phyloP scores from a whole-genome alignment of 768 basidiomycete species.

The Panaeolus cyanescens region DNA sequence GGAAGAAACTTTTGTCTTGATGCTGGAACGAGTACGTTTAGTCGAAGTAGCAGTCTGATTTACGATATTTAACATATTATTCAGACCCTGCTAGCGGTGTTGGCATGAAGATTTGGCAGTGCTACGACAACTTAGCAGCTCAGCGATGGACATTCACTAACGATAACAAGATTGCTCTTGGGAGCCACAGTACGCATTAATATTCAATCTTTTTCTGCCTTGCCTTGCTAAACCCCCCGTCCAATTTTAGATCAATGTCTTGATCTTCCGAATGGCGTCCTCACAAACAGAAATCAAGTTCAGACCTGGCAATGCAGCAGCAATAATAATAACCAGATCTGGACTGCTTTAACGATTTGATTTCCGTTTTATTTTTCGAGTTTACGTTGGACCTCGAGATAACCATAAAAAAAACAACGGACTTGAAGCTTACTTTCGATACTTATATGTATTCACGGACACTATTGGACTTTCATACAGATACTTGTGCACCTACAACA shows the following conservation, averaged over 20 bases:
- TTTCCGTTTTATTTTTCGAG: too few species aligned
- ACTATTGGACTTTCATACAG: too few species aligned
- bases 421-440: too few species aligned
- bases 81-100: slow-evolving; percentile 24
- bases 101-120: slow-evolving; percentile 33
- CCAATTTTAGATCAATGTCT: slow-evolving; percentile 25
- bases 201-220: too few species aligned
- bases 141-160: slow-evolving; percentile 30
- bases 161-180: slow-evolving; percentile 25
- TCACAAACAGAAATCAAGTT: slow-evolving; percentile 24
- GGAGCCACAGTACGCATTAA: slow-evolving; percentile 11
- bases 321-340: slow-evolving; percentile 27
- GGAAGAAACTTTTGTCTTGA: slow-evolving; percentile 34
- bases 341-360: slow-evolving; percentile 12
- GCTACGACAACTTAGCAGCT: slow-evolving; percentile 26
- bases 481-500: too few species aligned
- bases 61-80: too few species aligned
- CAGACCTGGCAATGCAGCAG: slow-evolving; percentile 28
- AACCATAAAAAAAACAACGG: too few species aligned
- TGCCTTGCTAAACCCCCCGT: too few species aligned
- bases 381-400: too few species aligned
- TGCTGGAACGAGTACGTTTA: slow-evolving; percentile 30
- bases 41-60: too few species aligned
- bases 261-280: slow-evolving; percentile 25
- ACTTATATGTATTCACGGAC: too few species aligned